Evolutionary conservation across 2,329 filamentous ascomycete species (phyloP).

Genomic region (Colletotrichum nymphaeae): DNA sequence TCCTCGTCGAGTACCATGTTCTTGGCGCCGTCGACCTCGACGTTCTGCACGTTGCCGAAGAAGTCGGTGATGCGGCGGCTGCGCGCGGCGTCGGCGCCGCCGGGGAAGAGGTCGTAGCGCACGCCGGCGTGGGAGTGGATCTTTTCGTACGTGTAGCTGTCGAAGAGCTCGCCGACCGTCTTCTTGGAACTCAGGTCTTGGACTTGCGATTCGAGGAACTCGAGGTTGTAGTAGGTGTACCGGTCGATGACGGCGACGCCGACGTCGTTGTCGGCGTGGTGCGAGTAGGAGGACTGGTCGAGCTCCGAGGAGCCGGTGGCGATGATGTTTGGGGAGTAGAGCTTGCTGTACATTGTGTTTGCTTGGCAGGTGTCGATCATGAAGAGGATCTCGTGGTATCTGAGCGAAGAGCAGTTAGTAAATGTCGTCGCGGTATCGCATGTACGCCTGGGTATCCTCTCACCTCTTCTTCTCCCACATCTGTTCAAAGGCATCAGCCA

Average conservation of each 20-base stretch:
- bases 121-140: conserved; percentile 95
- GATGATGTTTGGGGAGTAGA: conserved; percentile 98
- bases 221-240: conserved; percentile 98
- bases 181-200: conserved; percentile 87
- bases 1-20: conserved; percentile 76
- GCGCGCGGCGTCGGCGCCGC: conserved; percentile 81
- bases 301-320: conserved; percentile 97
- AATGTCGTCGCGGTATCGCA: neutral
- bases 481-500: conserved; percentile 97
- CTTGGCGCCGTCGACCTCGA: conserved; percentile 81
- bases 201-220: conserved; percentile 93
- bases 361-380: conserved; percentile 99
- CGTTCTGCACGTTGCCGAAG: conserved; percentile 97
- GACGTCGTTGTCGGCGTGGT: conserved; percentile 98
- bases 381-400: conserved; percentile 97
- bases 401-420: conserved; percentile 43
- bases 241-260: conserved; percentile 98
- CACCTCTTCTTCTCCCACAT: conserved; percentile 99
- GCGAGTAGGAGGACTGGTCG: conserved; percentile 95
- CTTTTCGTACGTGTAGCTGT: conserved; percentile 94
- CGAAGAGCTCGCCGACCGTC: conserved; percentile 93
- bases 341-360: conserved; percentile 98
- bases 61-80: conserved; percentile 92
- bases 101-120: conserved; percentile 93
- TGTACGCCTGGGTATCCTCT: conserved; percentile 33